Percentiles rank a stretch among this genome's conserved stretches.
phyloP scores from a whole-genome alignment of 129 eudicot genomes.

The Lonicera japonica region DNA sequence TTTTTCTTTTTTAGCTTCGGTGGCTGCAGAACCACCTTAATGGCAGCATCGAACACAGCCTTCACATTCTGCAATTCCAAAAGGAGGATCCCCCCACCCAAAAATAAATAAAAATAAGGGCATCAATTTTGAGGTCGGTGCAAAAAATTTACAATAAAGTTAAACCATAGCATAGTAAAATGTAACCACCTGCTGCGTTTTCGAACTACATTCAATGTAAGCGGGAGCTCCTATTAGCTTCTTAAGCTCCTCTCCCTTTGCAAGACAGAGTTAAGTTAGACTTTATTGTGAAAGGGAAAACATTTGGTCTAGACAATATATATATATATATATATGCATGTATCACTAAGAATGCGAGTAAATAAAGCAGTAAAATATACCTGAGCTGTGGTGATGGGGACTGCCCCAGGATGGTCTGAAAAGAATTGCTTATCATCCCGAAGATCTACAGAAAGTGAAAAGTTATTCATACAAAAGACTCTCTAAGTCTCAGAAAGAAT shows the following conservation, averaged over 20 bases:
- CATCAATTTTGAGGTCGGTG: not conserved
- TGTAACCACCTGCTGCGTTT: constrained; percentile 79
- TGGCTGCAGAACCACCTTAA: constrained; percentile 80
- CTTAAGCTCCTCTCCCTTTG: constrained; percentile 80
- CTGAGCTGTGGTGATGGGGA: constrained; percentile 68
- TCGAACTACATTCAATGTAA: constrained; percentile 83
- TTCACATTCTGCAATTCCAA: constrained; percentile 66
- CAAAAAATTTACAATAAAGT: not conserved
- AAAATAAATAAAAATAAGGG: too few species aligned
- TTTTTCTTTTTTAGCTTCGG: constrained; percentile 89
- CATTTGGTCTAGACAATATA: not conserved
- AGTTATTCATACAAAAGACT: not conserved
- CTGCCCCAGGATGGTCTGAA: constrained; percentile 83
- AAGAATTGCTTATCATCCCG: constrained; percentile 83
- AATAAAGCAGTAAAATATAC: too few species aligned
- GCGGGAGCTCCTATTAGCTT: constrained; percentile 85
- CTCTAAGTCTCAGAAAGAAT: too few species aligned
- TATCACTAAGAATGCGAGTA: too few species aligned
- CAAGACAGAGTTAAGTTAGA: constrained; percentile 10
- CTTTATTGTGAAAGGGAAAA: not conserved
- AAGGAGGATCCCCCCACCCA: constrained; percentile 1
- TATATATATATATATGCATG: too few species aligned
- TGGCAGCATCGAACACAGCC: constrained; percentile 84
- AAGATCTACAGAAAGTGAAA: constrained; percentile 40
- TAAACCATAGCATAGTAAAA: not conserved